phyloP scores from a whole-genome alignment of 371 early-diverging fungal genomes.

The Quaeritorhiza haematococci region DNA sequence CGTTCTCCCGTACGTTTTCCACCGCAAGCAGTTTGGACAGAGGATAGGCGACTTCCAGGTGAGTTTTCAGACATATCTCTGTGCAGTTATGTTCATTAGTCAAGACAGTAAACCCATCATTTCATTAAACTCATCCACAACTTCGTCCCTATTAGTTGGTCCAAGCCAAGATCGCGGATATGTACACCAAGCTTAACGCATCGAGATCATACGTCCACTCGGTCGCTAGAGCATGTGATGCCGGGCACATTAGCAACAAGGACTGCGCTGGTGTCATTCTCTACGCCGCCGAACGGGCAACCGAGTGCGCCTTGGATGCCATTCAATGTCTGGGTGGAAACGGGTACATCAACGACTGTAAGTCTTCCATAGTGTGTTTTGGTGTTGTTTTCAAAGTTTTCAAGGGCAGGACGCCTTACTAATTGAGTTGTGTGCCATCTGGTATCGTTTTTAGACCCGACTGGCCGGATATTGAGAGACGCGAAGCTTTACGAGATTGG shows the following conservation, averaged over 20 bases:
- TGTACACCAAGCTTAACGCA: constrained; percentile 92
- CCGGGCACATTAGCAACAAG: constrained; percentile 71
- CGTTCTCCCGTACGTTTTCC: constrained; percentile 80
- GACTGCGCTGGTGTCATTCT: constrained; percentile 96
- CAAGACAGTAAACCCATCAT: too few relatives aligned
- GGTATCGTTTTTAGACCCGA: constrained; percentile 28
- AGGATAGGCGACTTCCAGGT: constrained; percentile 89
- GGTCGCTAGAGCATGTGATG: constrained; percentile 84
- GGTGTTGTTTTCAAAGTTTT: too few relatives aligned
- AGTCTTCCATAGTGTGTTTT: constrained; percentile 6
- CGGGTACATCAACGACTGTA: constrained; percentile 91
- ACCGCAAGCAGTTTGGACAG: constrained; percentile 82
- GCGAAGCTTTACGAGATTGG: constrained; percentile 98
- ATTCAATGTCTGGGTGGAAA: constrained; percentile 93
- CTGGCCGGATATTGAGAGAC: constrained; percentile 91
- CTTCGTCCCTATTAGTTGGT: constrained; percentile 51
- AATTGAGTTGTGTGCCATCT: neutral
- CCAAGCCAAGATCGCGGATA: constrained; percentile 94
- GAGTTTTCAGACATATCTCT: neutral
- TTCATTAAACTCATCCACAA: too few relatives aligned
- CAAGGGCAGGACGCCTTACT: too few relatives aligned
- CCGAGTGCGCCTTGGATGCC: constrained; percentile 90
- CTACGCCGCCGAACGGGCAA: constrained; percentile 93
- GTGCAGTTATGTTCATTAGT: neutral
- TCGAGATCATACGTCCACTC: constrained; percentile 90